Evolutionary conservation across 768 basidiomycete genomes (phyloP).

Genomic region (Boletus huronensis): DNA sequence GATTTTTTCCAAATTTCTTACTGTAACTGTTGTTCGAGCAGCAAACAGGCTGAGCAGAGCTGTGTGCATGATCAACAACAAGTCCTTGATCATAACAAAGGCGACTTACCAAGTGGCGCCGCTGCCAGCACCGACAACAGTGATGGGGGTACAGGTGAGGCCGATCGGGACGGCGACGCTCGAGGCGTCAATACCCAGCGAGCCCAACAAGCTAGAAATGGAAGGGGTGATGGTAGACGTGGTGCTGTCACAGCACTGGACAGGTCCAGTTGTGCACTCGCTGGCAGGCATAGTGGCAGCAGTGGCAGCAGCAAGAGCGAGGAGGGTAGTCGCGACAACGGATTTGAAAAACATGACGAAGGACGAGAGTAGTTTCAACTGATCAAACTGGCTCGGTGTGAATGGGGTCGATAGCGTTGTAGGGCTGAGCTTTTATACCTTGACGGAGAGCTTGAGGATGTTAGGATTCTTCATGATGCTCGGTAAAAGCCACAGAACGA

Average conservation of each 20-base stretch:
- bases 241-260: conserved; percentile 1
- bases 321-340: not conserved
- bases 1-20: not conserved
- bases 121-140: not conserved
- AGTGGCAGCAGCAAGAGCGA: not conserved
- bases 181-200: not conserved
- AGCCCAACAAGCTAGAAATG: not conserved
- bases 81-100: not conserved
- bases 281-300: not conserved
- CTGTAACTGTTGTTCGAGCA: not conserved
- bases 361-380: not conserved
- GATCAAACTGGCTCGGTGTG: not conserved
- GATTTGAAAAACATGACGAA: conserved; percentile 1
- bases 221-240: not conserved
- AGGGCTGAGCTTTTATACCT: not conserved
- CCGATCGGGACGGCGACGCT: not conserved
- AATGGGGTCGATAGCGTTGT: not conserved
- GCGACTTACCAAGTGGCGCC: not conserved
- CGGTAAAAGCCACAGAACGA: not conserved
- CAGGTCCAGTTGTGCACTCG: not conserved
- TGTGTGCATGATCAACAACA: not conserved
- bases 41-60: not conserved
- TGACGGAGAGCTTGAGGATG: not conserved
- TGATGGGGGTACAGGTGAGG: not conserved
- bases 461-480: not conserved